A percentile compares a stretch with the other conserved stretches of the same genome.
These are phyloP conservation scores for Russula olivacea DNA, from an alignment of 768 basidiomycete species.

Conservation along the genomic window DNA sequence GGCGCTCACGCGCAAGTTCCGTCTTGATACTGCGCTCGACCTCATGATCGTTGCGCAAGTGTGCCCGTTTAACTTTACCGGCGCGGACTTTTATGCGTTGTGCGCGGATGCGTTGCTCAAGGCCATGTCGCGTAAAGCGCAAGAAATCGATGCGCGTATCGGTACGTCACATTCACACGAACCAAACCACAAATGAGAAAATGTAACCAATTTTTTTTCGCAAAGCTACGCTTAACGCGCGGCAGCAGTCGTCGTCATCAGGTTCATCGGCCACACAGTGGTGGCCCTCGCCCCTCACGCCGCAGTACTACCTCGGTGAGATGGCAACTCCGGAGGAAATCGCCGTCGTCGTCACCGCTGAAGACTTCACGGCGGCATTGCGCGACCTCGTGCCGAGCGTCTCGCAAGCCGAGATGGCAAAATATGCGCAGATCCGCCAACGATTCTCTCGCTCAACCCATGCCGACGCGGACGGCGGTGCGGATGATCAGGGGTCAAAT, in stretches of 20 bases:
- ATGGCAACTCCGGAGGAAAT: constrained; percentile 66
- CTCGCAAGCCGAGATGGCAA: constrained; percentile 76
- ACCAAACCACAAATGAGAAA: not conserved
- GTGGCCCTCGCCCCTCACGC: constrained; percentile 60
- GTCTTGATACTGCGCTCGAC: constrained; percentile 60
- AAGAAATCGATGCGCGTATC: constrained; percentile 68
- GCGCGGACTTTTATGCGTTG: constrained; percentile 96
- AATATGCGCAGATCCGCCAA: constrained; percentile 68
- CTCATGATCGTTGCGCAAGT: constrained; percentile 56
- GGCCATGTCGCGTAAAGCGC: constrained; percentile 87
- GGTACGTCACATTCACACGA: constrained; percentile 37
- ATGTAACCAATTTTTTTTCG: not conserved
- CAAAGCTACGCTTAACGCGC: constrained; percentile 38
- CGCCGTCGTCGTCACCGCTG: constrained; percentile 62
- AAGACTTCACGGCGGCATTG: constrained; percentile 76
- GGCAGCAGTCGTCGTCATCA: constrained; percentile 26
- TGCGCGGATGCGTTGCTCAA: constrained; percentile 95
- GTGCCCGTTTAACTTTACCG: constrained; percentile 93
- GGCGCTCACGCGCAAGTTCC: constrained; percentile 91
- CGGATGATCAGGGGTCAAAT: constrained; percentile 29
- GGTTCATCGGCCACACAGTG: constrained; percentile 31
- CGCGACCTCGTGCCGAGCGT: constrained; percentile 71
- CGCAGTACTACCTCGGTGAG: constrained; percentile 87
- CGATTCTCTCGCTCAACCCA: constrained; percentile 49
- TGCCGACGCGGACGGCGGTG: constrained; percentile 24